Conservation (phyloP, 164 flowering plant species). For the Macadamia tetraphylla region DNA sequence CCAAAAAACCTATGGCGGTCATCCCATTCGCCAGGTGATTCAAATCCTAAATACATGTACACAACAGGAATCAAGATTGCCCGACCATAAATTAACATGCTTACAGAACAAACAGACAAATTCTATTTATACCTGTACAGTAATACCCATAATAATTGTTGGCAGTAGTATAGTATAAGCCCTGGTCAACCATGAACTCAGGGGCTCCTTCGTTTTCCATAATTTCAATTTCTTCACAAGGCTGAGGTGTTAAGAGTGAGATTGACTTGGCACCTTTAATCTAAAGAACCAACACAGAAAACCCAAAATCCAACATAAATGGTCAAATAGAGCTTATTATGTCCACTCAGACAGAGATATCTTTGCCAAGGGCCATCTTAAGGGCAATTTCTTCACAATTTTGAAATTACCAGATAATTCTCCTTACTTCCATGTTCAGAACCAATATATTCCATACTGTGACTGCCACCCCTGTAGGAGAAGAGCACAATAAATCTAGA, state of each 20-base stretch:
- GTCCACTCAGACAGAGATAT: no score
- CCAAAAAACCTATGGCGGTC: constrained; percentile 68
- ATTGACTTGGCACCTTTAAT: no score
- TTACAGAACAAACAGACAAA: background rate
- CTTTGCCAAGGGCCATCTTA: no score
- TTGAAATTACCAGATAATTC: constrained; percentile 39
- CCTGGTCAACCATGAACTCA: constrained; percentile 64
- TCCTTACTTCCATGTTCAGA: constrained; percentile 39
- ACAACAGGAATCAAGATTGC: background rate
- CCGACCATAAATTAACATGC: background rate
- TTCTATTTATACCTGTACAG: constrained; percentile 58
- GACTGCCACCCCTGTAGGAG: constrained; percentile 39
- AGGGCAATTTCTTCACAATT: no score
- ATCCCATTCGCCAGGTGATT: constrained; percentile 72
- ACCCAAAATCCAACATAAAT: no score
- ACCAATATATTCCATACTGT: constrained; percentile 40
- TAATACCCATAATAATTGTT: constrained; percentile 69
- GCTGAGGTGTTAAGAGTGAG: constrained; percentile 17
- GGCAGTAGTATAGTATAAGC: constrained; percentile 62
- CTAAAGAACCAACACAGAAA: no score
- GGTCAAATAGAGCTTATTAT: no score
- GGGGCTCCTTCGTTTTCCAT: constrained; percentile 71
- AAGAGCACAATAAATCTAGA: background rate
- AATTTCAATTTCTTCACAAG: constrained; percentile 38
- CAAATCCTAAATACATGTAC: constrained; percentile 46